Base-by-base conservation (phyloP, 768 basidiomycete species). In the Boletellus sp. region DNA sequence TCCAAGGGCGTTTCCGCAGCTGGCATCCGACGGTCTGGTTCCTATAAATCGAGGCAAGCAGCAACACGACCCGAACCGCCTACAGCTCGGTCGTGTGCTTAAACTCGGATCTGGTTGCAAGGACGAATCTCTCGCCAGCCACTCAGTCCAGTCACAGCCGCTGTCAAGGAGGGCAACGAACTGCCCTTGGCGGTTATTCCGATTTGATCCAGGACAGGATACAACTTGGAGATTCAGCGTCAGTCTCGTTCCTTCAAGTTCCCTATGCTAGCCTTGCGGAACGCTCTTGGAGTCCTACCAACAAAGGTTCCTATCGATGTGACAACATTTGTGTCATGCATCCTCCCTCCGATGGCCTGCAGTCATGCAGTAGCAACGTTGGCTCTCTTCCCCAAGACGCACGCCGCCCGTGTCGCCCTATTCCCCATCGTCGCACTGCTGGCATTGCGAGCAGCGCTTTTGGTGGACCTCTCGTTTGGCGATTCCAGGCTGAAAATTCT, bases 291-390 rank as follows among this genome's bases (percentile, higher is more conserved):
- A 24, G 19, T 53, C 23, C 48, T 54, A 24, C 15, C 47, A 22
- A 37, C 51, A 5, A 49, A 17, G 34, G n/a, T 40, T 16, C 47
- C 77, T 6, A 44, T 78, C 19, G 70, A 67, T 4, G 23, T 54
- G 28, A 32, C 63, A 16, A 63, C 67, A 0, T 71, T 79, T 42
- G 42, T 62, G 23, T 65, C 62, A 28, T 64, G 73, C 48, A 43
- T 79, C 42, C 54, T 76, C 17, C 78, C 77, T n/a, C 66, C 74
- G 5, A 28, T 76, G 0, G 37, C 76, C 26, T 70, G 70, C 54
- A 78, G 77, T 61, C 76, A 78, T 62, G 56, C 59, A 6, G 72
- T 74, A 15, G 80, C 81, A 10, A 57, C 76, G 36, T 72, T 84
- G 42, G 77, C 78, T 6, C 58, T 78, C 22, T 60, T 72, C 3